Evolutionary conservation across 2,329 filamentous ascomycete species (phyloP), one percentile per base, ranked within the genome.

Genomic region (Alternaria arborescens): DNA sequence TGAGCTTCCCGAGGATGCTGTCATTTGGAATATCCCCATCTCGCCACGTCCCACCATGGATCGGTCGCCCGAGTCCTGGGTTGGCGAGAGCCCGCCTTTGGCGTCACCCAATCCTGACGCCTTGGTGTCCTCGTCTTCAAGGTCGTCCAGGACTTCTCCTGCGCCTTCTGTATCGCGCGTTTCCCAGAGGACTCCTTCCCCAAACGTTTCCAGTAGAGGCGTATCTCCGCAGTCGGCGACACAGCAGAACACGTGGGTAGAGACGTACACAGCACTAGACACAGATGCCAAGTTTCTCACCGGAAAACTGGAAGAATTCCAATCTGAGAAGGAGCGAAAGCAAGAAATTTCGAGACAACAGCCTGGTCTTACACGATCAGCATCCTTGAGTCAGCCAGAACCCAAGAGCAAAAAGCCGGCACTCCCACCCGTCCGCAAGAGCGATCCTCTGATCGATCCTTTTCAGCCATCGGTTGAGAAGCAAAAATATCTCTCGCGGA

Each of bases 381-480:
- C 65, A 5, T 78, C 77, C 4, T 51, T 75, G 16, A 77, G 71
- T 20, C 64, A 68, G 47, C 52, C 67, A 4, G 69, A 73, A 43
- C 65, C 73, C 4, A 84, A 88, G 40, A 83, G 88, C 60, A 90
- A 77, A 52, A 77, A 76, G n/a, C 65, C 73, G 8, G 64, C 77
- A 58, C 77, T 89, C 1, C 90, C 90, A 0, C 89, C 90, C 0
- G 80, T 92, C 8, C 88, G 89, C 56, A 88, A 88, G 68, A 89
- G 88, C 42, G 91, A 93, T 70, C 89, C 93, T 66, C 92, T 94
- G 86, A 92, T 94, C 62, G 92, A 95, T 71, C 92, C 92, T 4
- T 82, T 95, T 36, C 92, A 92, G 16, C 88, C 94, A 28, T 94
- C 91, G 46, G 93, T 92, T 77, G 92, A 95, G 79, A 95, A 95